These are phyloP conservation scores for Blastosporella zonata DNA, from an alignment of 1,284 basidiomycete species.

Conservation along the genomic window DNA sequence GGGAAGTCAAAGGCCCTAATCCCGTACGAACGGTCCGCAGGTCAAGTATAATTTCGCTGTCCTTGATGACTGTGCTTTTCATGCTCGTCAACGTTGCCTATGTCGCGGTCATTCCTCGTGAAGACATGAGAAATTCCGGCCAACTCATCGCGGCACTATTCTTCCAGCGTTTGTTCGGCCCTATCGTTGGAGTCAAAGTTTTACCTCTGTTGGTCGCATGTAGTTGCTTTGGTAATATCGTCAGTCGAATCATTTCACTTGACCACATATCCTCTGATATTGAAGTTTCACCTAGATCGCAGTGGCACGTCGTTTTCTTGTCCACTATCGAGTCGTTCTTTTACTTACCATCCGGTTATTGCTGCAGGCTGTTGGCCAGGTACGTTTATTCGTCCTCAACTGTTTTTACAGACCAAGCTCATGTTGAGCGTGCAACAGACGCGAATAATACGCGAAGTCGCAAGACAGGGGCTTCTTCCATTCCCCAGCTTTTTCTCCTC, in stretches of 20 bases:
- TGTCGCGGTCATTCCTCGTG: conserved; percentile 30
- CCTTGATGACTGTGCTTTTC: conserved; percentile 25
- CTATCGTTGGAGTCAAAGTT: conserved; percentile 22
- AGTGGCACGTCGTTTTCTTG: conserved; percentile 22
- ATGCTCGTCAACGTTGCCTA: conserved; percentile 32
- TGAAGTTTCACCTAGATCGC: conserved; percentile 25
- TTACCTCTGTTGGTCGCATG: conserved; percentile 29
- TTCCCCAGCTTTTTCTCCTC: conserved; percentile 31
- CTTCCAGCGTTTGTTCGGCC: conserved; percentile 30
- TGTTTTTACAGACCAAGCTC: neutral
- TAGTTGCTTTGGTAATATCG: conserved; percentile 34
- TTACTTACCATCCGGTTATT: neutral
- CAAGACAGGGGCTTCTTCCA: conserved; percentile 31
- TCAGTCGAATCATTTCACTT: conserved; percentile 13
- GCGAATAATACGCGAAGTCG: conserved; percentile 32
- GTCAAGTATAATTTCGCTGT: conserved; percentile 26
- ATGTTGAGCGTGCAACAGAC: conserved; percentile 18
- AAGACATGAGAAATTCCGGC: conserved; percentile 29
- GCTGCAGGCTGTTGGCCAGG: conserved; percentile 26
- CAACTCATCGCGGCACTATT: conserved; percentile 31
- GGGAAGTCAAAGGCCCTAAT: conserved; percentile 28
- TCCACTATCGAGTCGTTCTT: neutral
- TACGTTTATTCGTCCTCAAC: conserved; percentile 3
- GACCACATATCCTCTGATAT: neutral
- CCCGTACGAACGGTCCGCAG: conserved; percentile 30